phyloP scores from a whole-genome alignment of 2,329 filamentous ascomycete genomes.

The Diaporthe longicolla region DNA sequence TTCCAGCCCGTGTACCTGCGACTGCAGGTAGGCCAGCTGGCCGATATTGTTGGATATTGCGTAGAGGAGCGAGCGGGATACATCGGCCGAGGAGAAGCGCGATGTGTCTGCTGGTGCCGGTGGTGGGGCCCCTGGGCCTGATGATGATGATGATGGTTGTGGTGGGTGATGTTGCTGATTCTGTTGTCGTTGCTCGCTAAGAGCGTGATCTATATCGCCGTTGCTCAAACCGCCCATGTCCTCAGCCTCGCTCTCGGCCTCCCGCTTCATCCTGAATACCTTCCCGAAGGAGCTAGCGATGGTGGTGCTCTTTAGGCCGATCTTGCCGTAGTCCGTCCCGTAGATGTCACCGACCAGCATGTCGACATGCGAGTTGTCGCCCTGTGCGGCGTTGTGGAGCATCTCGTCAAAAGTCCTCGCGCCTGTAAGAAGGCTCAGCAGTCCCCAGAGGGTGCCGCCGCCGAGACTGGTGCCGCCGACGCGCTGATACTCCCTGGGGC shows the following conservation, averaged over 20 bases:
- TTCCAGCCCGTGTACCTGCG: slow-evolving; percentile 90
- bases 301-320: slow-evolving; percentile 93
- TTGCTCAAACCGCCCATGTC: slow-evolving; percentile 74
- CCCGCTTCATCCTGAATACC: slow-evolving; percentile 91
- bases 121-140: slow-evolving; percentile 45
- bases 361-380: slow-evolving; percentile 94
- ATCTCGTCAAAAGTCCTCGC: slow-evolving; percentile 97
- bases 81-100: slow-evolving; percentile 84
- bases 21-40: slow-evolving; percentile 97
- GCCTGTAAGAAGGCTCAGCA: slow-evolving; percentile 92
- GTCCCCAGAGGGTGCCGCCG: slow-evolving; percentile 97
- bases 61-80: slow-evolving; percentile 91
- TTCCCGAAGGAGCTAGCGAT: slow-evolving; percentile 98
- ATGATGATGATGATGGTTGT: slow-evolving; percentile 51
- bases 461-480: slow-evolving; percentile 96
- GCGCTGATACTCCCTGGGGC: slow-evolving; percentile 86
- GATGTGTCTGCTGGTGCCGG: slow-evolving; percentile 43
- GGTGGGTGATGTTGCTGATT: slow-evolving; percentile 38
- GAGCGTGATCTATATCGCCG: slow-evolving; percentile 59
- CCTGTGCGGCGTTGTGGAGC: slow-evolving; percentile 89
- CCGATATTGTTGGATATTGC: slow-evolving; percentile 98
- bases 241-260: slow-evolving; percentile 84
- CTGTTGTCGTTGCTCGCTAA: slow-evolving; percentile 42
- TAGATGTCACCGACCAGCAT: slow-evolving; percentile 99
- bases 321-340: slow-evolving; percentile 94